phyloP scores from a whole-genome alignment of 2,329 filamentous ascomycete genomes.

The Scortechinia acanthostroma region DNA sequence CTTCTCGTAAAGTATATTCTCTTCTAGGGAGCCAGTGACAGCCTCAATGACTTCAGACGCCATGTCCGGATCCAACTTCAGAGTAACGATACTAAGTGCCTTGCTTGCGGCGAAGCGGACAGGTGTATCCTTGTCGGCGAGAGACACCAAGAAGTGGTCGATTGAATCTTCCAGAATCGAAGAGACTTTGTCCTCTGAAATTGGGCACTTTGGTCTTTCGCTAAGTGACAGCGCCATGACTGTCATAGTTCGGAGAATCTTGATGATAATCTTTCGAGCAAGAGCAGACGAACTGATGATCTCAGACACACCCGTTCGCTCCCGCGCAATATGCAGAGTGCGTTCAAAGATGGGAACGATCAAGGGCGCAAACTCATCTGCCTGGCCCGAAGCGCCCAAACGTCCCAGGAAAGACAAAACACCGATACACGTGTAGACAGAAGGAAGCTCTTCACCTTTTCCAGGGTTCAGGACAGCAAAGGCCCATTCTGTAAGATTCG shows the following conservation, averaged over 20 bases:
- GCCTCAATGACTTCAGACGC: constrained; percentile 81
- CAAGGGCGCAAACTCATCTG: constrained; percentile 62
- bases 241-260: constrained; percentile 71
- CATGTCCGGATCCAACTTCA: constrained; percentile 75
- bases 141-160: constrained; percentile 68
- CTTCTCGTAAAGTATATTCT: constrained; percentile 45
- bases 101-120: constrained; percentile 89
- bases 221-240: constrained; percentile 54
- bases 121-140: constrained; percentile 83
- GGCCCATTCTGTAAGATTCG: constrained; percentile 65
- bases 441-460: constrained; percentile 21
- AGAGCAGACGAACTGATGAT: constrained; percentile 66
- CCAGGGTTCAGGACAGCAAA: constrained; percentile 47
- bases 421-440: constrained; percentile 73
- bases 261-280: constrained; percentile 75
- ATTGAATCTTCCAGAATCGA: constrained; percentile 73
- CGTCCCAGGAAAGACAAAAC: constrained; percentile 74
- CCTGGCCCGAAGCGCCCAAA: constrained; percentile 60
- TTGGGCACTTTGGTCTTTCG: constrained; percentile 21
- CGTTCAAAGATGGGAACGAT: constrained; percentile 33
- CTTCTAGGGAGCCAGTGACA: constrained; percentile 64
- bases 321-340: constrained; percentile 26
- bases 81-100: constrained; percentile 76
- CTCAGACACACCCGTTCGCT: constrained; percentile 30
- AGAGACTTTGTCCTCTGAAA: constrained; percentile 19